Base-by-base conservation (phyloP, 1,284 basidiomycete genomes). In the Cutaneotrichosporon cavernicola region DNA sequence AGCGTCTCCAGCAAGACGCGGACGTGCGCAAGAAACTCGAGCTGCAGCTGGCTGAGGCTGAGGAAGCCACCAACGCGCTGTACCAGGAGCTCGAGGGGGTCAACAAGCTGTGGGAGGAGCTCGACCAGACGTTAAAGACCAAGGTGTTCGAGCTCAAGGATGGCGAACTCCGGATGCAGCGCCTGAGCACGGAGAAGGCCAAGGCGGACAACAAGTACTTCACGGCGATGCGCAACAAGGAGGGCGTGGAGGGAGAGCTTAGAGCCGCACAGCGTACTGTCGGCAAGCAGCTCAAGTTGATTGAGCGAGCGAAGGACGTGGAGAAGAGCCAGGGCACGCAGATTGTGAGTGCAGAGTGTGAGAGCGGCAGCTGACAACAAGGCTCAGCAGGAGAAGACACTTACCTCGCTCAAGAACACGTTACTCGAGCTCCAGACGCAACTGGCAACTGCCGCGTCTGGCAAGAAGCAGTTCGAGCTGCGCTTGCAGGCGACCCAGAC, bases 151-250 rank as follows among this genome's bases (percentile, higher is more conserved):
- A 96, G 63, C 82, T 97, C 32, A 83, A 85, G 49, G 83, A 83
- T 16, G 82, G 89, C 74, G 96, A 99, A 76, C 89, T 93, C 59
- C 87, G 87, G 65, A 74, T 95, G 57, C 78, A 81, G 60, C 90
- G 88, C 75, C 77, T 83, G 47, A 81, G 79, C 21, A 83, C 86
- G 30, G 91, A 93, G 87, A 90, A 87, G 88, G 90, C 92, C 14
- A 97, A 96, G 81, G 88, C 91, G 22, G 95, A 98, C 73, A 97
- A 94, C 83, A 97, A 94, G 81, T 98, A 89, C 80, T 98, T 89
- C 77, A 86, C 90, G 31, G 88, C 90, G 6, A 92, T 96, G 89
- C 88, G 92, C 38, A 88, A 90, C 63, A 94, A 92, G 77, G 94
- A 97, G 67, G 88, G 89, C 4, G 80, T 89, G 6, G 90, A 92